Conservation (phyloP, 306 rosid genomes). For the Chamaecrista fasciculata region DNA sequence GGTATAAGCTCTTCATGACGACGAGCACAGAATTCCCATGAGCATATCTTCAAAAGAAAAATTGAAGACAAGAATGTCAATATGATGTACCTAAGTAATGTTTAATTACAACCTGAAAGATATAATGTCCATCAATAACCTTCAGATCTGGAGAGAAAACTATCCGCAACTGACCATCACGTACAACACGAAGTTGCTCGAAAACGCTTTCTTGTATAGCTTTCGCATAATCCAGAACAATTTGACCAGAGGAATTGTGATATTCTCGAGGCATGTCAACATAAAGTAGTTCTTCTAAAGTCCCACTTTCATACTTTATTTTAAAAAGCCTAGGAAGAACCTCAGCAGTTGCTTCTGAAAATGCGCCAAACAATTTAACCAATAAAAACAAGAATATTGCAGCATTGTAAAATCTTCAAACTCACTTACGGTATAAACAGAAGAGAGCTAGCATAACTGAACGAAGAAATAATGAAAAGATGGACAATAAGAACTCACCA, state of each 20-base stretch:
- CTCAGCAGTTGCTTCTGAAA: conserved; percentile 91
- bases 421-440: conserved; percentile 6
- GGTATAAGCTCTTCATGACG: conserved; percentile 99
- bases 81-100: neutral
- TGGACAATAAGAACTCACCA: conserved; percentile 51
- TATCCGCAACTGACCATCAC: conserved; percentile 96
- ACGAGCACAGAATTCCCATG: conserved; percentile 99
- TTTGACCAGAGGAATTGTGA: conserved; percentile 92
- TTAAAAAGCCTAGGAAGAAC: conserved; percentile 97
- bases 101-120: neutral
- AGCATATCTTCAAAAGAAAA: conserved; percentile 67
- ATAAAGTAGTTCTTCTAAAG: conserved; percentile 94
- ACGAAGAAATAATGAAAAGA: conserved; percentile 5
- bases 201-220: conserved; percentile 98
- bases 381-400: conserved; percentile 24
- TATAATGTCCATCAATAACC: conserved; percentile 43
- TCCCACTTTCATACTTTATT: conserved; percentile 97
- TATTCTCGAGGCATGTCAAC: conserved; percentile 99
- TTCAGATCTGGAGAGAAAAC: conserved; percentile 90
- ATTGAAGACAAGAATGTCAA: conserved; percentile 17
- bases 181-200: conserved; percentile 98
- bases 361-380: conserved; percentile 15
- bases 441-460: conserved; percentile 20
- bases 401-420: conserved; percentile 13
- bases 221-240: conserved; percentile 92